Percentiles rank a stretch among this genome's conserved stretches.
Conservation (phyloP, 306 rosid species). For the Comarum palustre region DNA sequence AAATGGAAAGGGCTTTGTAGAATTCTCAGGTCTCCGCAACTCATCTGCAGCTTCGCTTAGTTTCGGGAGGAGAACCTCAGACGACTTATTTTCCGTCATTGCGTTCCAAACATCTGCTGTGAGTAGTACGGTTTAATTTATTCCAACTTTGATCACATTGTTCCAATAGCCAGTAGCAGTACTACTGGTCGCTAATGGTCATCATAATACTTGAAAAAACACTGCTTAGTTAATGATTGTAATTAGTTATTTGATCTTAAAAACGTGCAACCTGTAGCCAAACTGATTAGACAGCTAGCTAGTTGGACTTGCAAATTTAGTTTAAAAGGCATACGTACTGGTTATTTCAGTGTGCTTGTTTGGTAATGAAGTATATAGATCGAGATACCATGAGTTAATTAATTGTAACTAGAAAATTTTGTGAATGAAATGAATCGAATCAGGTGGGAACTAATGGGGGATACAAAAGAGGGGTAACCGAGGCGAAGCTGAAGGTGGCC, state of each 20-base stretch:
- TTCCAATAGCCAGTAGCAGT: neutral
- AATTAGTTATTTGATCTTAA: neutral
- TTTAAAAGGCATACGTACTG: neutral
- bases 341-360: neutral
- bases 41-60: conserved; percentile 53
- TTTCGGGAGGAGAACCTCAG: conserved; percentile 60
- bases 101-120: conserved; percentile 86
- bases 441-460: conserved; percentile 67
- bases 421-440: neutral
- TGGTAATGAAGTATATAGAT: neutral
- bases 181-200: neutral
- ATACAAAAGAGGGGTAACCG: conserved; percentile 57
- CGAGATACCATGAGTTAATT: neutral
- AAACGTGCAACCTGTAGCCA: neutral
- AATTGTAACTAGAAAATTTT: neutral
- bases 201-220: neutral
- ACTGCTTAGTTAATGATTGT: neutral
- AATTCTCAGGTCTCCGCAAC: conserved; percentile 75
- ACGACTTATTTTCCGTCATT: conserved; percentile 67
- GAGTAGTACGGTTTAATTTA: conserved; percentile 28
- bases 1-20: conserved; percentile 70
- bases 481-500: conserved; percentile 90
- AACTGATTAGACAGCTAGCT: neutral
- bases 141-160: neutral
- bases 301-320: neutral